Percentiles rank a stretch among this genome's conserved stretches.
Evolutionary conservation across 148 eudicot species (phyloP).

Genomic region (Persicaria tinctoria): DNA sequence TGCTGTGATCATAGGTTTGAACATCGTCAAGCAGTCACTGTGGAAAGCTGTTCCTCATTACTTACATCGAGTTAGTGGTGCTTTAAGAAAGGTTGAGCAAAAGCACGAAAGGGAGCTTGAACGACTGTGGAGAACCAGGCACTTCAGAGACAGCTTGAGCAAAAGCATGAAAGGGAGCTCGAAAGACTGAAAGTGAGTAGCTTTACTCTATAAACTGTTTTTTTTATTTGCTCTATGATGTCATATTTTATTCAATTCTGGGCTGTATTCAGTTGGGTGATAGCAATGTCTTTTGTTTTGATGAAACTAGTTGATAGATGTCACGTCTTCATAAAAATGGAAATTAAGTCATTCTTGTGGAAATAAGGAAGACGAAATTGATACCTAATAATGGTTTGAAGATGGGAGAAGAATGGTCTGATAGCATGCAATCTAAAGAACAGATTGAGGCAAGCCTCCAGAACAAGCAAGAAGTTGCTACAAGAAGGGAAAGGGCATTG

Average conservation of each 20-base stretch:
- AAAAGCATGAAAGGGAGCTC: conserved; percentile 68
- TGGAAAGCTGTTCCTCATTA: conserved; percentile 94
- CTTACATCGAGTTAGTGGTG: conserved; percentile 82
- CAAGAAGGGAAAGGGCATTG: conserved; percentile 79
- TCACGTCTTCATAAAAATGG: too few relatives aligned
- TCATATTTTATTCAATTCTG: neutral
- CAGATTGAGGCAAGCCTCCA: conserved; percentile 61
- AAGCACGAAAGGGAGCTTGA: conserved; percentile 71
- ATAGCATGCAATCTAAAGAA: conserved; percentile 65
- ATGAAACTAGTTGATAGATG: too few relatives aligned
- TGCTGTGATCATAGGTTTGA: conserved; percentile 38
- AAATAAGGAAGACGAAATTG: neutral
- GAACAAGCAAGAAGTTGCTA: conserved; percentile 66
- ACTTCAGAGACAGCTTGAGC: conserved; percentile 72
- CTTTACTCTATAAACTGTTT: neutral
- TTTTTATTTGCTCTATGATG: neutral
- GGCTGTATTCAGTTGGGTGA: too few relatives aligned
- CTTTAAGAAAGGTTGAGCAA: conserved; percentile 81
- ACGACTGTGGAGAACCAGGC: conserved; percentile 72
- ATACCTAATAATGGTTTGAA: conserved; percentile 14
- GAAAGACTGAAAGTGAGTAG: conserved; percentile 54
- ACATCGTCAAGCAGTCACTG: conserved; percentile 90
- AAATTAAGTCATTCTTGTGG: neutral
- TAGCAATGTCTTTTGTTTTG: too few relatives aligned
- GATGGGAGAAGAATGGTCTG: conserved; percentile 74